Evolutionary conservation across 148 eudicot species (phyloP).

Genomic region (Mesembryanthemum crystallinum): DNA sequence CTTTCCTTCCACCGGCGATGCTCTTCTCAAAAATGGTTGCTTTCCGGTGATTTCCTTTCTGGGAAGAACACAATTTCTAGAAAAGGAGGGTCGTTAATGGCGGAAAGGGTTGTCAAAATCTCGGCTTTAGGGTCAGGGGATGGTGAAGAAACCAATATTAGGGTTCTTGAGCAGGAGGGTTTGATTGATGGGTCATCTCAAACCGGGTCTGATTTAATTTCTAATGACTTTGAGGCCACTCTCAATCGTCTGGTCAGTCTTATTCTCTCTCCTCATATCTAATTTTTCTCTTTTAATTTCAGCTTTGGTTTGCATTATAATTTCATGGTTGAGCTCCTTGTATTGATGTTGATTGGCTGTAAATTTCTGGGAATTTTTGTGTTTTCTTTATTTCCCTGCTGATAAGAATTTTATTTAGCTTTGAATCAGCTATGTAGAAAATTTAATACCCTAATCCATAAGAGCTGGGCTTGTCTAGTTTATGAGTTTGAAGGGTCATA

Average conservation of each 20-base stretch:
- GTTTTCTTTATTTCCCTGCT: not conserved
- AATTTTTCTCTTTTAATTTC: not conserved
- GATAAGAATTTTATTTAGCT: not conserved
- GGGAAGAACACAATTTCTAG: constrained; percentile 3
- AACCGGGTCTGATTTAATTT: constrained; percentile 8
- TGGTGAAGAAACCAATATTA: constrained; percentile 15
- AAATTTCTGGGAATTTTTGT: not conserved
- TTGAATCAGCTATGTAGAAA: not conserved
- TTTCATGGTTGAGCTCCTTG: not conserved
- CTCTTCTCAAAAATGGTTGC: not conserved
- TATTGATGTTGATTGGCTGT: not conserved
- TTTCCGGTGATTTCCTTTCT: constrained; percentile 13
- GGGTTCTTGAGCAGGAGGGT: constrained; percentile 34
- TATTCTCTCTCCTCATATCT: not conserved
- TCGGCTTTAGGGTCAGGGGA: constrained; percentile 27
- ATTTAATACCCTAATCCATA: too few species aligned
- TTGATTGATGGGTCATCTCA: constrained; percentile 28
- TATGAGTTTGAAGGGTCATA: not conserved
- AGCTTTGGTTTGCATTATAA: not conserved
- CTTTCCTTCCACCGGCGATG: constrained; percentile 3
- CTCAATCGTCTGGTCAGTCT: constrained; percentile 28
- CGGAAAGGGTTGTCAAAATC: constrained; percentile 13
- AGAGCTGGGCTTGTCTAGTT: too few species aligned
- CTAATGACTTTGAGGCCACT: constrained; percentile 18
- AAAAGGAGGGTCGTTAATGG: constrained; percentile 23